Base-by-base conservation (phyloP, 306 rosid genomes). In the Begonia masoniana region DNA sequence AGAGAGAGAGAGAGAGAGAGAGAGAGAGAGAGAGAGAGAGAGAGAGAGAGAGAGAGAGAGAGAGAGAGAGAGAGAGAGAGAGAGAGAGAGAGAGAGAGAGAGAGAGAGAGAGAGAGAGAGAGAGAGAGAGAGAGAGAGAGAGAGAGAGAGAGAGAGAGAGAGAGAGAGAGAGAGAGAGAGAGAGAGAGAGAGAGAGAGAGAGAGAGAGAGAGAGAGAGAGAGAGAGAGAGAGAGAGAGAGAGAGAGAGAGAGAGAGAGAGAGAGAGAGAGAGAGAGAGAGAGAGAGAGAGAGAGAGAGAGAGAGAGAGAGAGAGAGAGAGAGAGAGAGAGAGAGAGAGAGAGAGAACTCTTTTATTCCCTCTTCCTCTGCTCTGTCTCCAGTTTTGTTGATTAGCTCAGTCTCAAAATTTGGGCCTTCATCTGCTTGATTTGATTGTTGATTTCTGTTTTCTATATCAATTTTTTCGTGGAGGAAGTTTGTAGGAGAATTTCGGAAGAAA, bases 21-120 rank as follows among this genome's bases (percentile, higher is more conserved):
- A 61, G 51, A 72, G 62, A 63, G 60, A 46, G 51, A 61, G 53
- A 74, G 68, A 71, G 53, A 75, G 43, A 66, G 45, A 63, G 12
- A 48, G 10, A 50, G 42, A 26, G 35, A 26, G 54, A 55, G 76
- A n/a, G 24, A 55, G 36, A 60, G 54, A 61, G 51, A 72, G 62
- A 63, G 60, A 46, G 51, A 61, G 53, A 74, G 68, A 71, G 53
- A 75, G 43, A 66, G 45, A 63, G 12, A 48, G 10, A 50, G 42
- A 26, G 35, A 26, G 54, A 55, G 76, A n/a, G 24, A 55, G 36
- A 60, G 54, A 61, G 51, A 72, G 62, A 63, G 60, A 46, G 51
- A 61, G 53, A 74, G 68, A 71, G 53, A 75, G 43, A 66, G 45
- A 63, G 12, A 48, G 10, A 50, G 42, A 26, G 35, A 26, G 54